Percentiles rank a stretch among this genome's conserved stretches.
These are phyloP conservation scores for Ceratocystis ficicola DNA, from an alignment of 2,329 filamentous ascomycete species.

Conservation along the genomic window DNA sequence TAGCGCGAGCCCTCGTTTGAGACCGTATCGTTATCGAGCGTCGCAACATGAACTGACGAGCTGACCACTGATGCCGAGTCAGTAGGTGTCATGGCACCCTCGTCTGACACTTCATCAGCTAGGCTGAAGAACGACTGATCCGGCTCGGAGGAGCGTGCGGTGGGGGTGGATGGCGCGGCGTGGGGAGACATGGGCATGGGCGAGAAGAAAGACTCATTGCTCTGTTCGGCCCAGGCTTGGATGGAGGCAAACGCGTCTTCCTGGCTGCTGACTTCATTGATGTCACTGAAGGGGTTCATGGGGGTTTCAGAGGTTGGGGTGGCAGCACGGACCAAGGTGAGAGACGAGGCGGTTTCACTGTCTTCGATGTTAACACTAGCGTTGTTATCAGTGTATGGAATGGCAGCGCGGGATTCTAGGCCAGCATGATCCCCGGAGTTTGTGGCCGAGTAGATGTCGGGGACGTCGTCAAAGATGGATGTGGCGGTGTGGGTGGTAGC, in stretches of 20 bases:
- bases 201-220: slow-evolving; percentile 46
- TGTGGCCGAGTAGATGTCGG: slow-evolving; percentile 48
- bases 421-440: background rate
- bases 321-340: slow-evolving; percentile 4
- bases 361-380: slow-evolving; percentile 20
- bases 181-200: slow-evolving; percentile 42
- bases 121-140: slow-evolving; percentile 42
- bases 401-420: background rate
- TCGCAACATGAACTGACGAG: slow-evolving; percentile 14
- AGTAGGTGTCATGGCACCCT: slow-evolving; percentile 26
- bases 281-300: slow-evolving; percentile 20
- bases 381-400: slow-evolving; percentile 28
- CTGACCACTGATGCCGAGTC: slow-evolving; percentile 18
- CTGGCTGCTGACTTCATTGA: slow-evolving; percentile 22
- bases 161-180: slow-evolving; percentile 24
- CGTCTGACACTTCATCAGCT: slow-evolving; percentile 34
- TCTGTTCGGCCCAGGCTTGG: slow-evolving; percentile 51
- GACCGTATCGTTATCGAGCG: slow-evolving; percentile 38
- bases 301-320: slow-evolving; percentile 17
- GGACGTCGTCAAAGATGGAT: slow-evolving; percentile 37
- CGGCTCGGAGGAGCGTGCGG: slow-evolving; percentile 33
- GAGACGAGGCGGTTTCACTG: slow-evolving; percentile 13
- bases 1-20: slow-evolving; percentile 43
- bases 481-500: slow-evolving; percentile 29
- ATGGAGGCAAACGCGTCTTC: slow-evolving; percentile 46